phyloP scores from a whole-genome alignment of 164 flowering plant genomes.

The Annona cherimola region DNA sequence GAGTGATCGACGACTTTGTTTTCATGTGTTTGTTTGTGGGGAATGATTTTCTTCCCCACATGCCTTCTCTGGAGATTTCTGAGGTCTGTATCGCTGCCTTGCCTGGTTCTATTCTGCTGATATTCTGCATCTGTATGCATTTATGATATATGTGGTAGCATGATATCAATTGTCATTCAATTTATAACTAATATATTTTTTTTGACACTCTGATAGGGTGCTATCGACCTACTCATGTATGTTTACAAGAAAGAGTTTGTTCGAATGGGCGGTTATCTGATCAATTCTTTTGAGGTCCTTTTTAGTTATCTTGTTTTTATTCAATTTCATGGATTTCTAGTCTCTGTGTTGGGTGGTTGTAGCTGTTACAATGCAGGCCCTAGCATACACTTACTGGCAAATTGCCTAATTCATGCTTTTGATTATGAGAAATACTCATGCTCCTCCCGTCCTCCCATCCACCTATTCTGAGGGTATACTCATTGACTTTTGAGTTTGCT shows the following conservation, averaged over 20 bases:
- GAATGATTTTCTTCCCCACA: constrained; percentile 59
- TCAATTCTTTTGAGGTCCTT: constrained; percentile 38
- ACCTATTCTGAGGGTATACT: too few species aligned
- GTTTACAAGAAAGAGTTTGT: constrained; percentile 46
- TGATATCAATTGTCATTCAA: not conserved
- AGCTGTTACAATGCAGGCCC: not conserved
- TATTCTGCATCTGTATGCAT: not conserved
- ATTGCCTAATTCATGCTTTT: not conserved
- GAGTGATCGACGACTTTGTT: constrained; percentile 58
- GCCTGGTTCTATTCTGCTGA: not conserved
- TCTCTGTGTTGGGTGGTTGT: not conserved
- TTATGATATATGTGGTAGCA: not conserved
- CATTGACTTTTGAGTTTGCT: not conserved
- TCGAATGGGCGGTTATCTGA: constrained; percentile 52
- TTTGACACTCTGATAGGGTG: constrained; percentile 32
- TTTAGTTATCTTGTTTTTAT: not conserved
- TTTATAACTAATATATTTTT: not conserved
- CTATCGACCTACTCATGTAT: constrained; percentile 43
- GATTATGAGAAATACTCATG: not conserved
- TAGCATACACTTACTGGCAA: not conserved
- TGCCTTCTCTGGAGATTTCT: constrained; percentile 45
- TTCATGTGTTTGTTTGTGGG: constrained; percentile 59
- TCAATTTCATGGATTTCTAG: not conserved
- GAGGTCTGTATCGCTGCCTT: constrained; percentile 27
- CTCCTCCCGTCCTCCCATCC: not conserved